Evolutionary conservation across 1,284 basidiomycete species (phyloP), one percentile per base, ranked within the genome.

Genomic region (Meira miltonrushii): DNA sequence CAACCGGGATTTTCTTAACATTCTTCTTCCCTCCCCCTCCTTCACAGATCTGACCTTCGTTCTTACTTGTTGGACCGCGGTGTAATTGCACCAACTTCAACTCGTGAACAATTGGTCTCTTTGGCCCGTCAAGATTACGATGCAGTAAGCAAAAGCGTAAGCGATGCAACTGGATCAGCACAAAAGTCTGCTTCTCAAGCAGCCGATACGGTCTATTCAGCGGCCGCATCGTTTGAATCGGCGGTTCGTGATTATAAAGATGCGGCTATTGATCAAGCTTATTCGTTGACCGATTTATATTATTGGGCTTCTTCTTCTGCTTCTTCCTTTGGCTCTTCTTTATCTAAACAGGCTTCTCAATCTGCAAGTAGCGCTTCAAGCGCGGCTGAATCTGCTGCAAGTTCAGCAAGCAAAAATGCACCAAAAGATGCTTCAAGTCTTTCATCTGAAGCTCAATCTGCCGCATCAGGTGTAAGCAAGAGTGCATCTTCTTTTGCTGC

Each of bases 51-150:
- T 21, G 65, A 67, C 52, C 65, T 78, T 17, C 75, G 75, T 28
- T 63, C 67, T 40, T 78, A 74, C 62, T 67, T 78, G 13, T 69
- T 77, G 17, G 74, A 78, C 55, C 69, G 73, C 13, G 74, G 74
- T 60, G 67, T 77, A 59, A 64, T 77, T 28, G 68, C 75, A 13
- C 75, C 75, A 43, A 64, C 64, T 54, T 66, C 66, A 39, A 74
- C 66, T 7, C 61, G 64, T 44, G 75, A 78, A 60, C 64, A 74
- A 61, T 67, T 78, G 10, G 67, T 71, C 17, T 60, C 63, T 55
- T 56, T 74, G 39, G 75, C 75, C 53, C 65, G 68, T 55, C 64
- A 70, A 52, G 71, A 77, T 66, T 76, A 74, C 55, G 48, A 61
- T 56, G 63, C 62, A 59, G 53, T 77, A 38, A 40, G 55, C 28